Conservation (phyloP, 345 rosid species). For the Cardamine occulta region DNA sequence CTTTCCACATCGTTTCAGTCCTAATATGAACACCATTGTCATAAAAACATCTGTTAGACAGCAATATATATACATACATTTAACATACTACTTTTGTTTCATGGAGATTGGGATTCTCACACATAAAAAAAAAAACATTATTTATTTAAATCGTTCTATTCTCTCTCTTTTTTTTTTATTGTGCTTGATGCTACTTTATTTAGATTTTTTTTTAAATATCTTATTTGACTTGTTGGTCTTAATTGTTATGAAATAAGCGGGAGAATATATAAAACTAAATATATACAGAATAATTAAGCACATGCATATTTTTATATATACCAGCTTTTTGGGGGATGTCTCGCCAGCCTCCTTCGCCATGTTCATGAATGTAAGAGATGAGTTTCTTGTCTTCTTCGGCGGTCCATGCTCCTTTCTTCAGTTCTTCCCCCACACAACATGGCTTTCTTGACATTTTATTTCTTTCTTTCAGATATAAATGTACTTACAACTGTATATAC, state of each 20-base stretch:
- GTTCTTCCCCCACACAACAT: slow-evolving; percentile 46
- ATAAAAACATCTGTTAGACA: background rate
- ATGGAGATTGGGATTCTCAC: background rate
- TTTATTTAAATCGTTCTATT: no score
- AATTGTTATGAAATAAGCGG: background rate
- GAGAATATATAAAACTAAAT: no score
- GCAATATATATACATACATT: background rate
- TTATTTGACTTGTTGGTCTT: background rate
- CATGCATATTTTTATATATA: background rate
- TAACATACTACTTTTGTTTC: background rate
- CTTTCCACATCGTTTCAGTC: slow-evolving; percentile 54
- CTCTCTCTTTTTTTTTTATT: no score
- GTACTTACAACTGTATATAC: background rate
- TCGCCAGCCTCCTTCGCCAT: slow-evolving; percentile 49
- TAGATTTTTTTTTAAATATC: background rate
- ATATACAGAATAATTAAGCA: no score
- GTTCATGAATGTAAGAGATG: slow-evolving; percentile 39
- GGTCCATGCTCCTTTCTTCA: slow-evolving; percentile 49
- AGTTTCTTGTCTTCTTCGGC: slow-evolving; percentile 45
- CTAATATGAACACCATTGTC: slow-evolving; percentile 28
- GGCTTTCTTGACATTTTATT: slow-evolving; percentile 43
- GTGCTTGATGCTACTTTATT: background rate
- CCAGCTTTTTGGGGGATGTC: slow-evolving; percentile 47
- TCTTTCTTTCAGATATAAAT: background rate
- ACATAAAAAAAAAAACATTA: no score